Evolutionary conservation across 225 moss, liverwort and hornwort species (phyloP), one percentile per base, ranked within the genome.

Genomic region (Physcomitrellopsis africana): DNA sequence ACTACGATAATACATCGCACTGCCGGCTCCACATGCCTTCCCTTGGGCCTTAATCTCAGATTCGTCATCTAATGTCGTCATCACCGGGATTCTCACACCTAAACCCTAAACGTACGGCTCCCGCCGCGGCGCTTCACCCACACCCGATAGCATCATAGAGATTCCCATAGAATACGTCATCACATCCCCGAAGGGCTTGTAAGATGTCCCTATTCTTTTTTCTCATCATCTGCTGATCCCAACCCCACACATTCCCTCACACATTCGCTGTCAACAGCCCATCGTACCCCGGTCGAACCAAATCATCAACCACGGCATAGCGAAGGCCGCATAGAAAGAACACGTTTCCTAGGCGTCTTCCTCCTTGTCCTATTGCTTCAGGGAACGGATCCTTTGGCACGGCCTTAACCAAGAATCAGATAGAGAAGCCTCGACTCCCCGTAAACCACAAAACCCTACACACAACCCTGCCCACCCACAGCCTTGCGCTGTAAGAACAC

Each of bases 381-480:
- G 79, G 81, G 81, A 87, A 84, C 86, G 84, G 84, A 87, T 80
- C 84, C 64, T 79, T 84, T 77, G 77, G 87, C 81, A 84, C 68
- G 3, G 81, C 47, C 19, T 87, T 72, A 77, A 77, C 84, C 84
- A 77, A 68, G 74, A 71, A 82, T 84, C 87, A 84, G 84, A 79
- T 87, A 74, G 74, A 79, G 87, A 84, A 84, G 81, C 83, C 32
- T 4, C 32, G 1, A 7, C 32, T 37, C 5, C 1, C 32, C 32
- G 24, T 1, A 24, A 24, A 24, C 24, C 24, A 24, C 32, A 37
- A 2, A 37, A 37, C 4, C 7, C 32, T 7, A 37, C 1, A 37
- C 32, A 37, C 32, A 37, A 37, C 1, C 32, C 1, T 1, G 1
- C 24, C 24, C 24, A 24, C 32, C 32, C 32, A 7, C 32, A 7